Conservation (phyloP, 2,329 filamentous ascomycete genomes). For the Sporothrix globosa region DNA sequence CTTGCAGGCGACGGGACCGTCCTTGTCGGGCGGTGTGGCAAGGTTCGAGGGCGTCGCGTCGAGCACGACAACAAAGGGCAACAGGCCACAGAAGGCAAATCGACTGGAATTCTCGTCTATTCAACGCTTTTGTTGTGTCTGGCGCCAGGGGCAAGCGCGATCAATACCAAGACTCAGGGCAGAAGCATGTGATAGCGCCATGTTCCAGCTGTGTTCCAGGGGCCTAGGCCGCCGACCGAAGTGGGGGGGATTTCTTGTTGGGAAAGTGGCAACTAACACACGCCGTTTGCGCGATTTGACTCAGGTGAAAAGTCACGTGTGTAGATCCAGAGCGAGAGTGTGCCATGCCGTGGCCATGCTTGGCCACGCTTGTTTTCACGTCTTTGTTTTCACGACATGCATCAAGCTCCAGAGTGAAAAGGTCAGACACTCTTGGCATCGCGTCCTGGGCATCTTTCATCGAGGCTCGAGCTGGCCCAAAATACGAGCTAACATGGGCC, state of each 20-base stretch:
- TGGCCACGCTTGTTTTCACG: neutral
- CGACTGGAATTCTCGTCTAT: neutral
- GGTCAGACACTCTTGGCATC: neutral
- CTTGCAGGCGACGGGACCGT: neutral
- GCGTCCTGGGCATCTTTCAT: neutral
- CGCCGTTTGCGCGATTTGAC: no score
- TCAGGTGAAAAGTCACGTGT: neutral
- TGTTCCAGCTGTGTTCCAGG: slow-evolving; percentile 14
- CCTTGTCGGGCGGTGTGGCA: slow-evolving; percentile 9
- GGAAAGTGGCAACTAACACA: slow-evolving; percentile 17
- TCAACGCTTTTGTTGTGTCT: slow-evolving; percentile 16
- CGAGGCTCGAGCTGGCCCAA: no score
- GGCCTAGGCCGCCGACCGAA: neutral
- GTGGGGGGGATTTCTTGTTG: slow-evolving; percentile 12
- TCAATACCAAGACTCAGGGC: neutral
- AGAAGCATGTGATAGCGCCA: slow-evolving; percentile 26
- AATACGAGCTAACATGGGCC: neutral
- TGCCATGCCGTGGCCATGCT: no score
- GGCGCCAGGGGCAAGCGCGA: slow-evolving; percentile 15
- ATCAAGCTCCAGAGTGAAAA: neutral
- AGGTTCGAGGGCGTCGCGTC: neutral
- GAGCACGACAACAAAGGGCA: neutral
- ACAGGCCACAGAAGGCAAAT: slow-evolving; percentile 8
- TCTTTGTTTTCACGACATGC: neutral
- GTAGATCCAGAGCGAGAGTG: neutral